These are phyloP conservation scores for Sclerotinia subarctica DNA, from an alignment of 2,329 filamentous ascomycete genomes.

Conservation along the genomic window DNA sequence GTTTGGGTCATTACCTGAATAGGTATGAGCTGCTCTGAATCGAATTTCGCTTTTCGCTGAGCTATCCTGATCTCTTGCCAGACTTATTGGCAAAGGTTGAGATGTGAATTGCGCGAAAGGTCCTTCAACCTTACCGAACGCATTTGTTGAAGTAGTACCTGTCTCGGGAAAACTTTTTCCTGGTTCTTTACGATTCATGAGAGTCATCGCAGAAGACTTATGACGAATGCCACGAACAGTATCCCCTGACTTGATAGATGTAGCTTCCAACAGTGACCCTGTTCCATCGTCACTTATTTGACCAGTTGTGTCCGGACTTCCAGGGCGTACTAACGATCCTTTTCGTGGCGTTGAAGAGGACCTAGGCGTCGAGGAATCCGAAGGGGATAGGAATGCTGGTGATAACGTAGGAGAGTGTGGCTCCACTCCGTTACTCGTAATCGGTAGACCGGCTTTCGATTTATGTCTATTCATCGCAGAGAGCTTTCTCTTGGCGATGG, in stretches of 20 bases:
- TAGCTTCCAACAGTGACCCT: constrained; percentile 32
- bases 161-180: constrained; percentile 63
- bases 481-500: constrained; percentile 52
- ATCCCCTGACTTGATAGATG: constrained; percentile 35
- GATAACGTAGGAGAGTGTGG: constrained; percentile 30
- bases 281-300: constrained; percentile 37
- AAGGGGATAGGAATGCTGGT: constrained; percentile 28
- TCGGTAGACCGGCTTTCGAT: constrained; percentile 41
- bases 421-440: constrained; percentile 25
- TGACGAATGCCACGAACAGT: constrained; percentile 49
- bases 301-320: constrained; percentile 22
- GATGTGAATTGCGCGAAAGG: constrained; percentile 39
- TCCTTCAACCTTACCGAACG: constrained; percentile 61
- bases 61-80: constrained; percentile 40
- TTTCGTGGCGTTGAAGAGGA: constrained; percentile 26
- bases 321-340: constrained; percentile 22
- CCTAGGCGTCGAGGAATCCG: constrained; percentile 24
- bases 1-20: constrained; percentile 72
- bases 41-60: constrained; percentile 43
- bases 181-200: constrained; percentile 56
- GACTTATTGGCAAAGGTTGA: constrained; percentile 40
- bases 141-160: constrained; percentile 60
- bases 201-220: constrained; percentile 58
- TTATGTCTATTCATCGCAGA: constrained; percentile 52
- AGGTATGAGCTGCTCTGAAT: constrained; percentile 71